phyloP scores from a whole-genome alignment of 805 yeast genomes.

The Hanseniaspora mollemarum region DNA sequence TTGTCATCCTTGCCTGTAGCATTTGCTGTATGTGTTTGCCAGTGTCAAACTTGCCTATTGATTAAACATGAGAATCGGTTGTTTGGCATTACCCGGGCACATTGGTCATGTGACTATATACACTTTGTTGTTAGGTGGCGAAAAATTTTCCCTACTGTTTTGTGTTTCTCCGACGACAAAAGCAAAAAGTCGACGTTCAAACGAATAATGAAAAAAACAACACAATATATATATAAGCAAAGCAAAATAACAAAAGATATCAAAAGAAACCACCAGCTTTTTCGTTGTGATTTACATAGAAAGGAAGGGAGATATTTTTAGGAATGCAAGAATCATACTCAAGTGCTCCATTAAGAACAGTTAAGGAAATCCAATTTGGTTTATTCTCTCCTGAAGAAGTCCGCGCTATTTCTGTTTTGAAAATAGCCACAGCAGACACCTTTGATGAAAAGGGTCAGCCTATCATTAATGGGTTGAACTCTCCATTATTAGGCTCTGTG shows the following conservation, averaged over 20 bases:
- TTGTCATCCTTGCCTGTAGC: no score
- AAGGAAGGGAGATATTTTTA: neutral
- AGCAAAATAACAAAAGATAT: neutral
- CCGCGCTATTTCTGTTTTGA: conserved; percentile 94
- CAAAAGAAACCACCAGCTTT: neutral
- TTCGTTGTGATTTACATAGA: neutral
- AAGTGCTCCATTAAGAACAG: conserved; percentile 95
- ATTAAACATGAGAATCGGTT: no score
- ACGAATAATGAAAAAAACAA: conserved; percentile 4
- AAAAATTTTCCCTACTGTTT: neutral
- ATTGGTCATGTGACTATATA: no score
- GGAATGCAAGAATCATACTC: conserved; percentile 53
- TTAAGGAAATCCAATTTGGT: conserved; percentile 98
- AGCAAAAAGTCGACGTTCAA: neutral
- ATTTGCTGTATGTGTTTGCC: no score
- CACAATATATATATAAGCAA: neutral
- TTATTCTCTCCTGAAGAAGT: conserved; percentile 94
- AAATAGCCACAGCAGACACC: conserved; percentile 97
- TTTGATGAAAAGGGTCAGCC: conserved; percentile 97
- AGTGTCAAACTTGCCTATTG: no score
- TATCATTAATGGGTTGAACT: conserved; percentile 92
- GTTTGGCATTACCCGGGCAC: no score
- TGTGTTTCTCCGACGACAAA: neutral
- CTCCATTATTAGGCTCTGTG: conserved; percentile 92
- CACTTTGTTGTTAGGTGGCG: conserved; percentile 5